phyloP scores from a whole-genome alignment of 169 alveolate genomes.

The Plasmodium vivax region DNA sequence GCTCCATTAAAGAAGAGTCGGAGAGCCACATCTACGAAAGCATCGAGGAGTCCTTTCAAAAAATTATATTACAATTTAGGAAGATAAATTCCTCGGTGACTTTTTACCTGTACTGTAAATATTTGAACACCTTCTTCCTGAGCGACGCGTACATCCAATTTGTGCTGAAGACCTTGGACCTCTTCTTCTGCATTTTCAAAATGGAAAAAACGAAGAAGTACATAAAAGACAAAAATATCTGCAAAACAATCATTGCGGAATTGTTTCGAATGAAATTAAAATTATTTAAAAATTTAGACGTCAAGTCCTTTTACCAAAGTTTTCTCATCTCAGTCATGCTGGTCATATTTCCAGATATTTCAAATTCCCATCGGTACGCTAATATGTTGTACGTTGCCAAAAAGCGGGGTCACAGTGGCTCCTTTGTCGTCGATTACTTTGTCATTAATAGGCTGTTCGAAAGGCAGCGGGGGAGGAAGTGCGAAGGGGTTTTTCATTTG shows the following conservation, averaged over 20 bases:
- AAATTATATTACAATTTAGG: neutral
- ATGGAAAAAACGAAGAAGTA: conserved; percentile 5
- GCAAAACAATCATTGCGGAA: neutral
- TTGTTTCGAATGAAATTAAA: neutral
- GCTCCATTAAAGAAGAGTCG: neutral
- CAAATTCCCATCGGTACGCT: neutral
- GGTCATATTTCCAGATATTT: neutral
- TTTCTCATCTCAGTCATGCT: neutral
- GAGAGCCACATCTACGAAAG: neutral
- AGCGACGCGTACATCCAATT: neutral
- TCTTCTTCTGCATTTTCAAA: conserved; percentile 8
- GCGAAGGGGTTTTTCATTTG: neutral
- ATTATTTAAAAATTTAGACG: neutral
- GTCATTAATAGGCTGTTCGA: conserved; percentile 6
- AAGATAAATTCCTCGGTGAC: conserved; percentile 8
- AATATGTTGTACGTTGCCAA: neutral
- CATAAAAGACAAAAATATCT: conserved; percentile 15
- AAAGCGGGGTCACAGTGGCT: neutral
- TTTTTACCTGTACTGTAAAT: conserved; percentile 35
- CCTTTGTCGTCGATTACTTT: neutral
- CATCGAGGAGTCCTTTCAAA: conserved; percentile 6
- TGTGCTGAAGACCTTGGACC: conserved; percentile 13
- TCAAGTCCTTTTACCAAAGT: neutral
- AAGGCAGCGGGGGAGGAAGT: neutral
- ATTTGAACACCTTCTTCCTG: conserved; percentile 18